phyloP scores from a whole-genome alignment of 495 filamentous ascomycete genomes.

The Penicillium canescens region DNA sequence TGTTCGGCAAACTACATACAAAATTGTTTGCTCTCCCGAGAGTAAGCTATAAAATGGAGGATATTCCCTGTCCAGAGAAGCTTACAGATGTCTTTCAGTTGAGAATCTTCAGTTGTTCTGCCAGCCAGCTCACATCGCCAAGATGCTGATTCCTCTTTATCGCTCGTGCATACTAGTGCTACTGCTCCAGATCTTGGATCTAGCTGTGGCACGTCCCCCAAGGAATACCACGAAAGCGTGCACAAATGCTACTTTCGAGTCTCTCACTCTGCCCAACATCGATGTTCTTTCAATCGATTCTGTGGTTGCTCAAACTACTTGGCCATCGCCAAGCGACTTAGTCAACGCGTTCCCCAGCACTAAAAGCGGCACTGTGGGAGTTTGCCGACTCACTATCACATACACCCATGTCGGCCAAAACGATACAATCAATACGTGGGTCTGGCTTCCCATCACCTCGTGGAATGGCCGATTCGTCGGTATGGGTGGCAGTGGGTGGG shows the following conservation, averaged over 20 bases:
- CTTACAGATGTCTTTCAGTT: too few species aligned
- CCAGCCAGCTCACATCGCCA: too few species aligned
- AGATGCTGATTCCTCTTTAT: too few species aligned
- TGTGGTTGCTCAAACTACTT: background rate
- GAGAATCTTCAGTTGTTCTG: too few species aligned
- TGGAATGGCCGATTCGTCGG: slow-evolving; percentile 45
- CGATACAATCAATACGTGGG: slow-evolving; percentile 31
- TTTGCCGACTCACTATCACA: slow-evolving; percentile 45
- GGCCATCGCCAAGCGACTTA: background rate
- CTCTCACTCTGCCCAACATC: background rate
- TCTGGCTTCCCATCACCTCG: slow-evolving; percentile 35
- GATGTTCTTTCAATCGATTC: background rate
- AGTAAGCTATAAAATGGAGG: too few species aligned
- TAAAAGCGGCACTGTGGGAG: background rate
- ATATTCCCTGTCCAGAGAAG: too few species aligned
- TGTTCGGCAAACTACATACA: too few species aligned
- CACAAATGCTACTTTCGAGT: background rate
- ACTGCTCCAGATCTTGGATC: too few species aligned
- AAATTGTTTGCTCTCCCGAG: too few species aligned
- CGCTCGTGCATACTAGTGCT: too few species aligned
- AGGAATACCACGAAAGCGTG: background rate
- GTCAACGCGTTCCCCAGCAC: background rate
- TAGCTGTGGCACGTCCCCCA: background rate
- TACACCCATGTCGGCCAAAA: slow-evolving; percentile 42
- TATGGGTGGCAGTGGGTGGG: slow-evolving; percentile 45